Evolutionary conservation across 2,329 filamentous ascomycete species (phyloP), one percentile per base, ranked within the genome.

Genomic region (Neonectria faginata): DNA sequence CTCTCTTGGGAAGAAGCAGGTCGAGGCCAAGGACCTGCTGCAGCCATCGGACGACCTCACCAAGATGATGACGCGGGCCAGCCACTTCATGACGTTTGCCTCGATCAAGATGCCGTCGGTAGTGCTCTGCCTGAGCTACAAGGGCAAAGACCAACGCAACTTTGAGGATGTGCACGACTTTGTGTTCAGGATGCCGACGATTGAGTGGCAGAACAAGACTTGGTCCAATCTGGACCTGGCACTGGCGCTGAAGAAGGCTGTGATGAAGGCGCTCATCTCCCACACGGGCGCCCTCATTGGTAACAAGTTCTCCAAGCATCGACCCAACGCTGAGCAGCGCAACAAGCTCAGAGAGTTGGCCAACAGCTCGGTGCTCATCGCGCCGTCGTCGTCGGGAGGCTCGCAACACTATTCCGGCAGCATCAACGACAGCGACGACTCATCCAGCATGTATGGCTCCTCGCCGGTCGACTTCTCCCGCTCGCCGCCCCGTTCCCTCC

Each of bases 191-290:
- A 88, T 99, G 80, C 96, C 96, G 3, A 91, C 92, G 2, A 90
- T 99, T 51, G 96, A 99, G 78, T 98, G 97, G 82, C 89, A 93
- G 68, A 99, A 99, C 85, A 99, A 99, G 84, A 98, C 94, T 9
- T 99, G 96, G 96, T 97, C 94, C 7, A 99, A 98, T 77, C 86
- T 99, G 7, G 96, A 99, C 75, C 88, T 99, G 10, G 94, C 95
- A 0, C 85, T 98, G 52, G 92, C 94, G 14, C 85, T 99, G 58
- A 98, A 99, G 82, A 97, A 94, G 76, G 94, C 97, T 51, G 92
- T 98, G 62, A 93, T 97, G 76, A 92, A 94, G 75, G 95, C 96
- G 0, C 85, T 99, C 50, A 97, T 99, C 73, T 96, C 93, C 2
- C 96, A 99, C 76, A 94, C 95, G 0, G 96, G 96, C 39, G 94